Conservation (phyloP, 1,139 yeast genomes). For the Magnusiomyces fungicola region DNA sequence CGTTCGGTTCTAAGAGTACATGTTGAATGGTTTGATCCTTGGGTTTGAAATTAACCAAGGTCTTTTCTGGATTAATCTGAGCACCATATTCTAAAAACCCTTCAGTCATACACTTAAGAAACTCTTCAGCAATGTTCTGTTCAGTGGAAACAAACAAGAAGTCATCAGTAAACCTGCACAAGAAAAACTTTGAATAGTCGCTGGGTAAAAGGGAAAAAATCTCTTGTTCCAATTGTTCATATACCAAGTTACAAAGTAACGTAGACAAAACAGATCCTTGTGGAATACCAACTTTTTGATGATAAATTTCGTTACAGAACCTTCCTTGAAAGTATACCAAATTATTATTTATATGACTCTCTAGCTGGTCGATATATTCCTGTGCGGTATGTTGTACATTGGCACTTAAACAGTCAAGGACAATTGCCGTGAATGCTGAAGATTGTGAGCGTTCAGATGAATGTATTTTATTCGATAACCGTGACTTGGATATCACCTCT, state of each 20-base stretch:
- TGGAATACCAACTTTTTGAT: conserved; percentile 62
- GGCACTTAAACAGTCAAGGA: too few relatives aligned
- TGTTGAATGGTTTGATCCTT: background rate
- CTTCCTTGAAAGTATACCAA: conserved; percentile 31
- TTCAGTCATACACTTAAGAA: conserved; percentile 27
- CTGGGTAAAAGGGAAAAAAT: conserved; percentile 25
- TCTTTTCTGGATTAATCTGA: conserved; percentile 49
- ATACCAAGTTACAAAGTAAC: conserved; percentile 65
- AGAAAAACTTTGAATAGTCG: conserved; percentile 20
- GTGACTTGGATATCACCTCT: too few relatives aligned
- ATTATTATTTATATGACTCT: conserved; percentile 38
- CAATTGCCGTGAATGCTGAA: too few relatives aligned
- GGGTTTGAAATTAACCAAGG: conserved; percentile 32
- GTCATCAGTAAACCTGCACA: conserved; percentile 55
- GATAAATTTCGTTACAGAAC: conserved; percentile 28
- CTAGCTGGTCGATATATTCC: conserved; percentile 18
- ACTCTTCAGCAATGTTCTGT: conserved; percentile 22
- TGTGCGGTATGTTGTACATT: too few relatives aligned
- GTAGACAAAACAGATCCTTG: conserved; percentile 84
- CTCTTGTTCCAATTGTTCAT: conserved; percentile 53
- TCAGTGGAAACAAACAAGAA: conserved; percentile 59
- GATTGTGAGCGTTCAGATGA: too few relatives aligned
- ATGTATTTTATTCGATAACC: too few relatives aligned
- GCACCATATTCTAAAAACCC: conserved; percentile 55
- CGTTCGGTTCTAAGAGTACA: background rate